Percentiles rank a stretch among this genome's conserved stretches.
Evolutionary conservation across 2,329 filamentous ascomycete genomes (phyloP).

Genomic region (Penicillium vulpinum): DNA sequence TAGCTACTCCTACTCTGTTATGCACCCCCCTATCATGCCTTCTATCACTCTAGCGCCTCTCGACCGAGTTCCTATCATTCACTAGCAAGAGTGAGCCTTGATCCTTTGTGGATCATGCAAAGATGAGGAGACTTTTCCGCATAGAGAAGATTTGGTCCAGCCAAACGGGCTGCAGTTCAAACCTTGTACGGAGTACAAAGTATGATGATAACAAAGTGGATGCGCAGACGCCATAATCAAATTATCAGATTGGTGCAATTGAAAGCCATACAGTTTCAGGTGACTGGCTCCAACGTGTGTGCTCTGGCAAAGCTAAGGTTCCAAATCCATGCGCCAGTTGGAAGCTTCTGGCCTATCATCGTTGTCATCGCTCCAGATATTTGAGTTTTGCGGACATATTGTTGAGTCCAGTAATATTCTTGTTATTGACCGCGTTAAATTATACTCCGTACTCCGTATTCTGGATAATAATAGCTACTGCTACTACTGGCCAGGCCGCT

Average conservation of each 20-base stretch:
- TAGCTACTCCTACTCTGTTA: neutral
- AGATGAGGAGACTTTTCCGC: slow-evolving; percentile 20
- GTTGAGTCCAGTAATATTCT: neutral
- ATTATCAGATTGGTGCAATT: slow-evolving; percentile 1
- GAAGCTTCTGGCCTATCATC: slow-evolving; percentile 3
- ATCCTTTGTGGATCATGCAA: slow-evolving; percentile 17
- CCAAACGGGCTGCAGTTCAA: slow-evolving; percentile 6
- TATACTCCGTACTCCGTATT: neutral
- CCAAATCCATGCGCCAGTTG: slow-evolving; percentile 2
- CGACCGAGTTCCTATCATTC: neutral
- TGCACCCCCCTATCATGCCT: neutral
- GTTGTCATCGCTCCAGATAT: slow-evolving; percentile 5
- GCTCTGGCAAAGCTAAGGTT: neutral
- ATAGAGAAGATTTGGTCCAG: slow-evolving; percentile 23
- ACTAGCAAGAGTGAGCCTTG: neutral
- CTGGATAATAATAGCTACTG: neutral
- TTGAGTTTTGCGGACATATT: slow-evolving; percentile 1
- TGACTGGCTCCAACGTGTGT: slow-evolving; percentile 6
- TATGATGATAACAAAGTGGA: neutral
- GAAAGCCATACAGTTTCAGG: slow-evolving; percentile 3
- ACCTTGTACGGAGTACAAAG: no score
- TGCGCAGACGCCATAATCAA: neutral
- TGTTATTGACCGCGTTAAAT: neutral
- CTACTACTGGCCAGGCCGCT: neutral
- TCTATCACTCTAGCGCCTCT: neutral